Evolutionary conservation across 179 eudicot genomes (phyloP).

Genomic region (Pouteria campechiana): DNA sequence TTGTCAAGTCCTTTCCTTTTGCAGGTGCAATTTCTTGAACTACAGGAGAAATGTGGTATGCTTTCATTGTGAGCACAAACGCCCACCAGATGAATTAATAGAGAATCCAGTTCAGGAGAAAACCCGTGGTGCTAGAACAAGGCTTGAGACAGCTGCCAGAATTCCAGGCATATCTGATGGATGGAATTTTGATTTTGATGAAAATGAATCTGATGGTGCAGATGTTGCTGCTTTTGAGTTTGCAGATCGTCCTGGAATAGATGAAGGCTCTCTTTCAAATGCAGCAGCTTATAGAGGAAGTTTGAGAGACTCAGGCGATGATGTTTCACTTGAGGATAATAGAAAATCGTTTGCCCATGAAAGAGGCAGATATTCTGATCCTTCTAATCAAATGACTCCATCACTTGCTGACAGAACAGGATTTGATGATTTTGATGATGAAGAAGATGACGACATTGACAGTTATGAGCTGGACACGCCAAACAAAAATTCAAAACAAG

Average conservation of each 20-base stretch:
- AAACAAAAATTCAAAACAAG: constrained; percentile 20
- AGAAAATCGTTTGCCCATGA: constrained; percentile 27
- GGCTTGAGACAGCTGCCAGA: constrained; percentile 27
- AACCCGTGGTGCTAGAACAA: constrained; percentile 29
- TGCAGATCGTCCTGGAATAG: constrained; percentile 60
- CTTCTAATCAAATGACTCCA: constrained; percentile 16
- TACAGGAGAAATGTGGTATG: constrained; percentile 84
- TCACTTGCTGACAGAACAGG: too few relatives aligned
- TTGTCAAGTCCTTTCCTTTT: constrained; percentile 9
- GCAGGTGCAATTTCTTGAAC: constrained; percentile 91
- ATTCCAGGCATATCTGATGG: constrained; percentile 65
- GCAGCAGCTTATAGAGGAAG: constrained; percentile 19
- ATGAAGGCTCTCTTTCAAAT: constrained; percentile 37
- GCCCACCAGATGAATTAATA: constrained; percentile 79
- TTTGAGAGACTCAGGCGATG: constrained; percentile 19
- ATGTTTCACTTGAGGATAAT: constrained; percentile 10
- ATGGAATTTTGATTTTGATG: constrained; percentile 97
- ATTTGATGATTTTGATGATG: constrained; percentile 90
- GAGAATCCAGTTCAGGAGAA: constrained; percentile 50
- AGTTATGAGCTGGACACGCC: constrained; percentile 65
- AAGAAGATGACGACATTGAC: constrained; percentile 63
- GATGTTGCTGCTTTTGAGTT: constrained; percentile 95
- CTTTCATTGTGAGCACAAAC: constrained; percentile 86
- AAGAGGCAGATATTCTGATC: constrained; percentile 20
- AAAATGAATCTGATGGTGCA: constrained; percentile 94